Percentiles rank a stretch among this genome's conserved stretches.
Evolutionary conservation across 1,284 basidiomycete species (phyloP).

Genomic region (Mixia osmundae): DNA sequence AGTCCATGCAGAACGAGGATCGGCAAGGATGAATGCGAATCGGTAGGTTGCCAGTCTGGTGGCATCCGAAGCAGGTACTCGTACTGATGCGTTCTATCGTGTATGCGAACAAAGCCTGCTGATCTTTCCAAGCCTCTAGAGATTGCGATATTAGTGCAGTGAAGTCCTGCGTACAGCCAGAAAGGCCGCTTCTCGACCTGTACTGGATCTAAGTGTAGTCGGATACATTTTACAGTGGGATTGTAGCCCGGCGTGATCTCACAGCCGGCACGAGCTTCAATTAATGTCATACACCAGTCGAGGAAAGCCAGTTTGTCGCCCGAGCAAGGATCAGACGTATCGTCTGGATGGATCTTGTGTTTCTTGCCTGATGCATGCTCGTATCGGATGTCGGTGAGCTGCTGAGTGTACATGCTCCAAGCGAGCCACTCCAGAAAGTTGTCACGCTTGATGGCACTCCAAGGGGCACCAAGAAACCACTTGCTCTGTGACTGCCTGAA

Average conservation of each 20-base stretch:
- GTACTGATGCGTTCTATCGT: neutral
- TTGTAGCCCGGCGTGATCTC: neutral
- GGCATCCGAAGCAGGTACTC: slow-evolving; percentile 10
- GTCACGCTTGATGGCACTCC: slow-evolving; percentile 40
- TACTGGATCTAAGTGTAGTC: neutral
- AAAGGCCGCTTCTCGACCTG: neutral
- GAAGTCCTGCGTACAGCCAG: neutral
- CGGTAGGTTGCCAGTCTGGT: slow-evolving; percentile 12
- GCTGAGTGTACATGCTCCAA: slow-evolving; percentile 39
- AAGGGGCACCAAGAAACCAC: slow-evolving; percentile 35
- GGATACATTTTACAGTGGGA: neutral
- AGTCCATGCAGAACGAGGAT: slow-evolving; percentile 68
- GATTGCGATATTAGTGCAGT: neutral
- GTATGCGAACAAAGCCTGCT: neutral
- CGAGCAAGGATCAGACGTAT: neutral
- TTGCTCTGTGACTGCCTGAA: slow-evolving; percentile 45
- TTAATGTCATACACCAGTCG: neutral
- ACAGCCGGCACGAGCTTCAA: slow-evolving; percentile 1
- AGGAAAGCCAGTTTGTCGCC: too few relatives aligned
- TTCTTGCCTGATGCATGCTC: slow-evolving; percentile 2
- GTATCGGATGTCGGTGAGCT: slow-evolving; percentile 1
- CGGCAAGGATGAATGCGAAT: slow-evolving; percentile 31
- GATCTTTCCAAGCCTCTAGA: neutral
- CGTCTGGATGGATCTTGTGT: neutral
- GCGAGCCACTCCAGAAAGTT: slow-evolving; percentile 56